Conservation (phyloP, 2,329 filamentous ascomycete species). For the Ceratocystis cubensis region DNA sequence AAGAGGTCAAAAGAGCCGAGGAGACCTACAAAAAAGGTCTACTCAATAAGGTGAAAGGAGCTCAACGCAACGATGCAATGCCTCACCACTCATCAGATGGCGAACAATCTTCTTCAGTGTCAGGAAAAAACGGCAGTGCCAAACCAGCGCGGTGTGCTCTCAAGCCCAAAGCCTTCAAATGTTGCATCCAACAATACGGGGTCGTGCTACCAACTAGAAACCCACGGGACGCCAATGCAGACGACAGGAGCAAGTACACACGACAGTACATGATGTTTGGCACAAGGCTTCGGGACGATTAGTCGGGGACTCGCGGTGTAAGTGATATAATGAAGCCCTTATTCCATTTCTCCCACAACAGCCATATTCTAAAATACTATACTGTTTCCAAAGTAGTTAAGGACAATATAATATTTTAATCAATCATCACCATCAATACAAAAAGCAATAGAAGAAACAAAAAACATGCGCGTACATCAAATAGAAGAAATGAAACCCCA, state of each 20-base stretch:
- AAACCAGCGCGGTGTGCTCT: conserved; percentile 18
- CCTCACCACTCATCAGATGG: conserved; percentile 32
- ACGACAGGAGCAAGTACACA: conserved; percentile 42
- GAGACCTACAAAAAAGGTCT: conserved; percentile 1
- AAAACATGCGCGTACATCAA: conserved; percentile 2
- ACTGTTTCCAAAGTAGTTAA: not conserved
- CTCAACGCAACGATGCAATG: conserved; percentile 25
- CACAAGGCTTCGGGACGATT: conserved; percentile 40
- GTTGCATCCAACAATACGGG: conserved; percentile 61
- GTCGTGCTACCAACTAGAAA: conserved; percentile 35
- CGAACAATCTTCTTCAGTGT: conserved; percentile 22
- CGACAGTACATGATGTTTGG: conserved; percentile 53
- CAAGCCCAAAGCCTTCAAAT: conserved; percentile 43
- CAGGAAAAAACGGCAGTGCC: not conserved
- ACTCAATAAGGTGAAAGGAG: conserved; percentile 9
- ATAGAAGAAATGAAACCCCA: conserved; percentile 18
- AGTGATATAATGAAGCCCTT: not conserved
- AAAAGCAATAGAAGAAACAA: not conserved
- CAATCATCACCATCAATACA: not conserved
- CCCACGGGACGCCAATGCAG: conserved; percentile 34
- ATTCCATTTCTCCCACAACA: no score
- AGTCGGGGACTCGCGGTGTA: not conserved
- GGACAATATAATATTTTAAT: not conserved
- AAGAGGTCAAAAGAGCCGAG: conserved; percentile 47
- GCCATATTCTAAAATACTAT: no score